Evolutionary conservation across 495 filamentous ascomycete species (phyloP).

Genomic region (Daldinia vernicosa): DNA sequence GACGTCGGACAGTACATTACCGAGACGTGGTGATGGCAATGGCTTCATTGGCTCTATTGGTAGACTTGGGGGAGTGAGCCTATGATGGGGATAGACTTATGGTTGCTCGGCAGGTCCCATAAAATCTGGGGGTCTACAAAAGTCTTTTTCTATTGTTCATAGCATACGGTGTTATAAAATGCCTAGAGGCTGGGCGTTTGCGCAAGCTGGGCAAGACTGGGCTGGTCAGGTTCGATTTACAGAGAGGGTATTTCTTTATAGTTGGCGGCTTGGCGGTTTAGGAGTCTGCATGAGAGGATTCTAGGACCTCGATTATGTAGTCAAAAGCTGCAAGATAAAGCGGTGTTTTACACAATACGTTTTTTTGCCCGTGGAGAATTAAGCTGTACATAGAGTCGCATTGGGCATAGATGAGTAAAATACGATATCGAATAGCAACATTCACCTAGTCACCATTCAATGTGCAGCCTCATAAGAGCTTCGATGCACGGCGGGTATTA

Average conservation of each 20-base stretch:
- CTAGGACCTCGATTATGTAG: neutral
- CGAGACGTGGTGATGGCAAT: conserved; percentile 66
- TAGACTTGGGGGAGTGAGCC: neutral
- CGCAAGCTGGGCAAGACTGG: conserved; percentile 22
- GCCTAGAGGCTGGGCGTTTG: conserved; percentile 32
- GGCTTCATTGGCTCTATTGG: neutral
- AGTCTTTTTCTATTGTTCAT: conserved; percentile 20
- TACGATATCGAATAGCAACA: neutral
- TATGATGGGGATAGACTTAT: neutral
- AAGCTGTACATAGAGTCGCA: conserved; percentile 19
- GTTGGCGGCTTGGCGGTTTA: conserved; percentile 13
- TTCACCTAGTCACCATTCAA: neutral
- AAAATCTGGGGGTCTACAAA: neutral
- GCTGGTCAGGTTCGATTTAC: conserved; percentile 22
- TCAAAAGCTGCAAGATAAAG: neutral
- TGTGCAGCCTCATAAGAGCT: neutral
- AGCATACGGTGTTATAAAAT: conserved; percentile 25
- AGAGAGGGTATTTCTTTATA: conserved; percentile 7
- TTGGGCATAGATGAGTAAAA: conserved; percentile 11
- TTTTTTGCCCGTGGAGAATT: neutral
- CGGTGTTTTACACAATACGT: conserved; percentile 3
- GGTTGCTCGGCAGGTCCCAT: neutral
- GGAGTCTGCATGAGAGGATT: conserved; percentile 20
- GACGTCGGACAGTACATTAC: conserved; percentile 87
- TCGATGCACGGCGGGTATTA: conserved; percentile 9